phyloP scores from a whole-genome alignment of 345 rosid genomes.

The Cardiospermum halicacabum region DNA sequence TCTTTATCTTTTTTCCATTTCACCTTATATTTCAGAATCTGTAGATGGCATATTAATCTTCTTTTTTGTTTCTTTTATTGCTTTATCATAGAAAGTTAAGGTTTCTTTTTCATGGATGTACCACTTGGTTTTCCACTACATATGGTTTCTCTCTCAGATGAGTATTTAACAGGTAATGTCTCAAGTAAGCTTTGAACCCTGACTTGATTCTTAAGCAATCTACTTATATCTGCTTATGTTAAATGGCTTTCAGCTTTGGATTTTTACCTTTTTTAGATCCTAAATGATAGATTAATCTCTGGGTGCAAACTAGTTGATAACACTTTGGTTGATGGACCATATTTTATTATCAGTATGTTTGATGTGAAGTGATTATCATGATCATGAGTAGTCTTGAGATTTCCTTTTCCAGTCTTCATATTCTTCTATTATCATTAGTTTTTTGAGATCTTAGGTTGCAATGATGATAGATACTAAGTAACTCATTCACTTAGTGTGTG shows the following conservation, averaged over 20 bases:
- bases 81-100: not conserved
- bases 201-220: constrained; percentile 32
- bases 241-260: not conserved
- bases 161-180: constrained; percentile 16
- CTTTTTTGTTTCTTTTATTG: not conserved
- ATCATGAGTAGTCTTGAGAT: constrained; percentile 1
- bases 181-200: constrained; percentile 8
- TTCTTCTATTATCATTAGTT: not conserved
- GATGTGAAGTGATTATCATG: constrained; percentile 5
- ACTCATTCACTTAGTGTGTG: too few species aligned
- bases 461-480: not conserved
- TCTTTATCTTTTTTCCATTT: constrained; percentile 8
- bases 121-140: constrained; percentile 8
- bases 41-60: not conserved
- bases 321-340: constrained; percentile 3
- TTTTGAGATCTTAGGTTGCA: not conserved
- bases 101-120: constrained; percentile 18
- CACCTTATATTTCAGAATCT: not conserved
- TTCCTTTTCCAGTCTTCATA: not conserved
- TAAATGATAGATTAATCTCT: not conserved
- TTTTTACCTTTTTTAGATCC: not conserved
- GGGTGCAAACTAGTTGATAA: not conserved
- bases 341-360: constrained; percentile 3
- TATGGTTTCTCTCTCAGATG: constrained; percentile 6
- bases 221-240: not conserved